A percentile compares a stretch with the other conserved stretches of the same genome.
phyloP scores from a whole-genome alignment of 2,329 filamentous ascomycete genomes.

The Monosporascus cannonballus region DNA sequence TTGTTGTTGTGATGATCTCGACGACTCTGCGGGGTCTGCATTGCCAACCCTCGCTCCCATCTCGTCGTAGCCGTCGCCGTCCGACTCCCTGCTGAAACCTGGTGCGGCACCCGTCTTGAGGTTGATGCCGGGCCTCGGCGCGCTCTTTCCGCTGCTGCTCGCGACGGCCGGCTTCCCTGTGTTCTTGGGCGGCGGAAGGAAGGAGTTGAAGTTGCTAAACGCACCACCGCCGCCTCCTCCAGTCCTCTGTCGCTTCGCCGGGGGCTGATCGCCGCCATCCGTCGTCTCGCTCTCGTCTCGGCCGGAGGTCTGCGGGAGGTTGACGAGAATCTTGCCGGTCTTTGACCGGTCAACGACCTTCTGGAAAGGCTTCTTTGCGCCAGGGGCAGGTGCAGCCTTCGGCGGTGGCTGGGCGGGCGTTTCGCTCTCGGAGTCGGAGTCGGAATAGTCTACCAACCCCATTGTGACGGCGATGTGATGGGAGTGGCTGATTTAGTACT shows the following conservation, averaged over 20 bases:
- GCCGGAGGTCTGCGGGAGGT: constrained; percentile 53
- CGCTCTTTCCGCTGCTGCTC: constrained; percentile 25
- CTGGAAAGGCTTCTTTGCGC: constrained; percentile 59
- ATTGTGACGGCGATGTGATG: constrained; percentile 35
- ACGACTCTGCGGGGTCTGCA: constrained; percentile 26
- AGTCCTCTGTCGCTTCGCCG: constrained; percentile 65
- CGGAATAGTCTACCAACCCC: constrained; percentile 78
- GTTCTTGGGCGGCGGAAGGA: constrained; percentile 79
- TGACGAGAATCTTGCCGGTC: constrained; percentile 78
- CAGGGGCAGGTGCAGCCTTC: constrained; percentile 13
- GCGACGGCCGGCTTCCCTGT: constrained; percentile 30
- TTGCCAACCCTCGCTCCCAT: constrained; percentile 18
- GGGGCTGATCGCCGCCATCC: constrained; percentile 46
- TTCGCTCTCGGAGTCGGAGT: constrained; percentile 68
- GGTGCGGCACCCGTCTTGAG: constrained; percentile 80
- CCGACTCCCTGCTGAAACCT: constrained; percentile 63
- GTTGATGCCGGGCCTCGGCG: constrained; percentile 55
- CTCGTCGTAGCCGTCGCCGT: constrained; percentile 21
- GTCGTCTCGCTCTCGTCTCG: constrained; percentile 24
- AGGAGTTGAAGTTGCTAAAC: constrained; percentile 78
- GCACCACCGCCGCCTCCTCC: constrained; percentile 41
- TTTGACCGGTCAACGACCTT: constrained; percentile 79
- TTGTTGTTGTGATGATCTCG: constrained; percentile 36
- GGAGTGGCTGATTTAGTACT: too few relatives aligned
- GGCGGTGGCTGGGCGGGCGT: constrained; percentile 38